A percentile compares a stretch with the other conserved stretches of the same genome.
These are phyloP conservation scores for Saccharomycopsis phalli DNA, from an alignment of 1,139 yeast genomes.

Conservation along the genomic window DNA sequence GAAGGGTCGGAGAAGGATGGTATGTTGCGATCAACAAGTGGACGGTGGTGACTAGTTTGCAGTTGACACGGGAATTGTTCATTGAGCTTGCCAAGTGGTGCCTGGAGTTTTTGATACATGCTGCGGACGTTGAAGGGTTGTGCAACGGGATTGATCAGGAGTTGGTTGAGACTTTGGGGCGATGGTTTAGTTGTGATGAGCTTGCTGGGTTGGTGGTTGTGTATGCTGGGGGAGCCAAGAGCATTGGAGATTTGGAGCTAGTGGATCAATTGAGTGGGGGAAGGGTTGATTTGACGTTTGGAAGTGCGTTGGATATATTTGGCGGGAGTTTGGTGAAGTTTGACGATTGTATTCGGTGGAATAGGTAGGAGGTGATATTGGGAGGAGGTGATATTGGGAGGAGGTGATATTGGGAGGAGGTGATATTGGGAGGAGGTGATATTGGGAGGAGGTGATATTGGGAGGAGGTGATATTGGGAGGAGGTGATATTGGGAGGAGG, in stretches of 20 bases:
- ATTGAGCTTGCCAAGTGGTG: slow-evolving; percentile 52
- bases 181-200: slow-evolving; percentile 51
- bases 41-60: slow-evolving; percentile 77
- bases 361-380: slow-evolving; percentile 27
- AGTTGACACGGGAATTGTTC: slow-evolving; percentile 47
- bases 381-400: background rate
- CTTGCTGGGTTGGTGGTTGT: slow-evolving; percentile 46
- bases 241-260: slow-evolving; percentile 52
- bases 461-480: too few species aligned
- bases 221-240: slow-evolving; percentile 95
- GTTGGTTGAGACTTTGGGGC: slow-evolving; percentile 59
- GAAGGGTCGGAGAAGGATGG: slow-evolving; percentile 52
- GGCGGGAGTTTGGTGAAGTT: slow-evolving; percentile 80
- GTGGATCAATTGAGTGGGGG: slow-evolving; percentile 67
- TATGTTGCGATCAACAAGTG: slow-evolving; percentile 94
- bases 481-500: too few species aligned
- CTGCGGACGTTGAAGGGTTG: slow-evolving; percentile 96
- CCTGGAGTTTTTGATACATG: slow-evolving; percentile 84
- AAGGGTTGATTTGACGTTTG: slow-evolving; percentile 82
- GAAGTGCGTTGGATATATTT: slow-evolving; percentile 88
- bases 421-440: too few species aligned
- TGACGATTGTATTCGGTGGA: slow-evolving; percentile 69
- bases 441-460: too few species aligned
- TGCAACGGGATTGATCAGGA: slow-evolving; percentile 86
- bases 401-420: too few species aligned